These are phyloP conservation scores for Fusarium sp. DNA, from an alignment of 2,329 filamentous ascomycete species.

Conservation along the genomic window DNA sequence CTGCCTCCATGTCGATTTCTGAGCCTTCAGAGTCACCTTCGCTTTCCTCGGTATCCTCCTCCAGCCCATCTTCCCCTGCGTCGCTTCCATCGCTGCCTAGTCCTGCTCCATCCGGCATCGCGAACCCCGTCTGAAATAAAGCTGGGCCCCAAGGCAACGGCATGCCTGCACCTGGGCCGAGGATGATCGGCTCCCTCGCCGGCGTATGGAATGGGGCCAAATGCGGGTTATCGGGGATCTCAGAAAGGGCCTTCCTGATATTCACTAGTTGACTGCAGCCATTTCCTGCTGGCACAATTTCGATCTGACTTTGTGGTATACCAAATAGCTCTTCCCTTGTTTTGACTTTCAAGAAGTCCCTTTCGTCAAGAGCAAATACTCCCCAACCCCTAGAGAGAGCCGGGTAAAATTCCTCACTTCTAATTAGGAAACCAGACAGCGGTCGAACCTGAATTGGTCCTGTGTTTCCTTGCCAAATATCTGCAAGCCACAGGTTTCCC, in stretches of 20 bases:
- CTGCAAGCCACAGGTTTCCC: constrained; percentile 61
- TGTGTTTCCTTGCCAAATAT: constrained; percentile 61
- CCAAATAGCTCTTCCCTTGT: constrained; percentile 52
- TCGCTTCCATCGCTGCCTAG: constrained; percentile 32
- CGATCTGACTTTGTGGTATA: constrained; percentile 35
- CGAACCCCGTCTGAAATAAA: constrained; percentile 20
- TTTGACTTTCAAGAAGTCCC: constrained; percentile 56
- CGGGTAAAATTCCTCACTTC: constrained; percentile 49
- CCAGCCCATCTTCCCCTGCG: constrained; percentile 31
- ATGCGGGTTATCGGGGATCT: constrained; percentile 50
- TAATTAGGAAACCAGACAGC: constrained; percentile 32
- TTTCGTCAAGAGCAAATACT: constrained; percentile 58
- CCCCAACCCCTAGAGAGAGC: constrained; percentile 60
- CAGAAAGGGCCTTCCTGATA: constrained; percentile 41
- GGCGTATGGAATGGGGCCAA: background rate
- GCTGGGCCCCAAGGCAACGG: constrained; percentile 27
- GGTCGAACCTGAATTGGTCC: constrained; percentile 46
- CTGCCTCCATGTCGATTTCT: constrained; percentile 22
- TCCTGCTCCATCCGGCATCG: constrained; percentile 17
- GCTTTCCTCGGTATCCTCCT: constrained; percentile 37
- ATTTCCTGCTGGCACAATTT: constrained; percentile 28
- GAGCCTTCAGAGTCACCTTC: constrained; percentile 28
- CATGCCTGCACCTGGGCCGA: background rate
- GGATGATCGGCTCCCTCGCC: constrained; percentile 7
- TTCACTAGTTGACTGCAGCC: constrained; percentile 44